Conservation (phyloP, 495 filamentous ascomycete genomes). For the Penicillium ochrochloron region DNA sequence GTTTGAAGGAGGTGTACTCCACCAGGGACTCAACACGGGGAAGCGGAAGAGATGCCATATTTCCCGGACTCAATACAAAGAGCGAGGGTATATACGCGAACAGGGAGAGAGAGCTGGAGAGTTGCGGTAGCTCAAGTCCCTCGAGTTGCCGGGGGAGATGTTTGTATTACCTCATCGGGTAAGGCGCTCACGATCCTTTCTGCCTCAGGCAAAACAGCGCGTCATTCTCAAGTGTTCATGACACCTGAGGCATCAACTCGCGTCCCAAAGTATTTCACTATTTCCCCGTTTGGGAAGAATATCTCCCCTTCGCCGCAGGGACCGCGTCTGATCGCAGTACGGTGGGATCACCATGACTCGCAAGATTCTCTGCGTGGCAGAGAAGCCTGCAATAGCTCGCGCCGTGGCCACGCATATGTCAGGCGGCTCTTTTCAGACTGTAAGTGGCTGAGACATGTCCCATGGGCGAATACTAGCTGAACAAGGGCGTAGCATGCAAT, state of each 20-base stretch:
- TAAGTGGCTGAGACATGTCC: conserved; percentile 49
- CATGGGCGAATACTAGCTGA: conserved; percentile 20
- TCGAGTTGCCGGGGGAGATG: conserved; percentile 13
- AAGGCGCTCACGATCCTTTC: conserved; percentile 18
- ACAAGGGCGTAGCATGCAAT: conserved; percentile 55
- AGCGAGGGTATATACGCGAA: not conserved
- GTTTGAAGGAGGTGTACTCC: conserved; percentile 73
- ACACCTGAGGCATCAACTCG: conserved; percentile 16
- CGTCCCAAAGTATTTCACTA: conserved; percentile 26
- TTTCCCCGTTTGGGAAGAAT: conserved; percentile 23
- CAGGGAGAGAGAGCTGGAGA: not conserved
- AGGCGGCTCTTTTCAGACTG: conserved; percentile 70
- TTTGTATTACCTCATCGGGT: conserved; percentile 38
- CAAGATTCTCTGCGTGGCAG: conserved; percentile 87
- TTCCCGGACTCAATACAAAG: conserved; percentile 5
- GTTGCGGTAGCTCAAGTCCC: not conserved
- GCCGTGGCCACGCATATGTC: conserved; percentile 88
- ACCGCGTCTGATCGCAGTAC: conserved; percentile 12
- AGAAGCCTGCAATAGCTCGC: conserved; percentile 96
- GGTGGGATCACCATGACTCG: conserved; percentile 35
- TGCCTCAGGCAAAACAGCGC: conserved; percentile 29
- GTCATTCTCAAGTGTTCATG: conserved; percentile 19
- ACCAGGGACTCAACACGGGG: conserved; percentile 68
- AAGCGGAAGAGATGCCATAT: conserved; percentile 62
- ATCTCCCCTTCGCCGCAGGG: conserved; percentile 17